Evolutionary conservation across 1,284 basidiomycete genomes (phyloP).

Genomic region (Ceratobasidium sp.): DNA sequence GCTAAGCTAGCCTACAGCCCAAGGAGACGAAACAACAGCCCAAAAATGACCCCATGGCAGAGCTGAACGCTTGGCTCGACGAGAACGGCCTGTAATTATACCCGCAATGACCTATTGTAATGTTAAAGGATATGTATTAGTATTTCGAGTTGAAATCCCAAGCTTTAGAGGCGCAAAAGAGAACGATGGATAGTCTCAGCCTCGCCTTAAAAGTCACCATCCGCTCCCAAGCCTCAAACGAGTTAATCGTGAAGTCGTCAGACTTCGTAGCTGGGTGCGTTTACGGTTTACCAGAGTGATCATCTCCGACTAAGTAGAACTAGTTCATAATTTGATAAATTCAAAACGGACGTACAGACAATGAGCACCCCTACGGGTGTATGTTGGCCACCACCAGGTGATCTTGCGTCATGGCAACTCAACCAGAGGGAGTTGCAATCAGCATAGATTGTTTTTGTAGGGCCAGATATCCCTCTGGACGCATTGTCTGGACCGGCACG

Average conservation of each 20-base stretch:
- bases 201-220: conserved; percentile 45
- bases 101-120: background rate
- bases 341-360: conserved; percentile 32
- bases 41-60: conserved; percentile 26
- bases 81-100: conserved; percentile 37
- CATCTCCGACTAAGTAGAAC: conserved; percentile 25
- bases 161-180: background rate
- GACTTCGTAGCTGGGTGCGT: conserved; percentile 39
- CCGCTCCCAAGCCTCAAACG: conserved; percentile 42
- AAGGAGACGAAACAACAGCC: background rate
- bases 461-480: conserved; percentile 32
- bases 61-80: conserved; percentile 39
- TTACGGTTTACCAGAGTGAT: conserved; percentile 47
- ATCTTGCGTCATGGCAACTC: conserved; percentile 46
- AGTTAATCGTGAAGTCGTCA: conserved; percentile 2
- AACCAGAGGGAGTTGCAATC: conserved; percentile 45
- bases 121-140: background rate
- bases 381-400: conserved; percentile 46
- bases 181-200: conserved; percentile 25
- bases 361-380: too few species aligned
- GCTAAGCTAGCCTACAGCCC: conserved; percentile 11
- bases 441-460: conserved; percentile 48
- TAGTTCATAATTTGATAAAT: background rate
- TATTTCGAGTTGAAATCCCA: background rate
- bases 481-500: conserved; percentile 44